These are phyloP conservation scores for Debaryomyces coudertii DNA, from an alignment of 1,139 yeast species.

Conservation along the genomic window DNA sequence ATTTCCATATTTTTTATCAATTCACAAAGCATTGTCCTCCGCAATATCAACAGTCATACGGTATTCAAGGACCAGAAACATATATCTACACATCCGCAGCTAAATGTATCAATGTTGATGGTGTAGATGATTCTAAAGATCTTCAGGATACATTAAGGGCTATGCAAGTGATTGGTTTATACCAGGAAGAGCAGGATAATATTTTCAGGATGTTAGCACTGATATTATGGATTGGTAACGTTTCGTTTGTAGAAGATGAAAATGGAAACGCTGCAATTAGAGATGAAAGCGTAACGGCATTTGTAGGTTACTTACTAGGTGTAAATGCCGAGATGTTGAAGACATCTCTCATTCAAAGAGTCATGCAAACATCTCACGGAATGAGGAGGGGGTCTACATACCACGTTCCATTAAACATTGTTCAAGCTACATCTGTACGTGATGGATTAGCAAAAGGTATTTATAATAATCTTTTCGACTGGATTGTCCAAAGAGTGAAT, in stretches of 20 bases:
- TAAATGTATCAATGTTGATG: conserved; percentile 82
- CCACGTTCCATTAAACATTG: conserved; percentile 88
- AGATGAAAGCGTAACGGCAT: conserved; percentile 87
- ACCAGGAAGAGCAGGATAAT: conserved; percentile 82
- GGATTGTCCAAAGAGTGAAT: conserved; percentile 97
- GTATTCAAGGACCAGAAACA: conserved; percentile 92
- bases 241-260: conserved; percentile 82
- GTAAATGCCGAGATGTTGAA: conserved; percentile 71
- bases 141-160: conserved; percentile 81
- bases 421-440: conserved; percentile 92
- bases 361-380: conserved; percentile 89
- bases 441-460: conserved; percentile 96
- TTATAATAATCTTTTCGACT: conserved; percentile 89
- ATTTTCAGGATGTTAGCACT: conserved; percentile 85
- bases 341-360: conserved; percentile 74
- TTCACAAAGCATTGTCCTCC: conserved; percentile 91
- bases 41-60: conserved; percentile 77
- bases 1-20: conserved; percentile 96
- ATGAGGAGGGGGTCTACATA: conserved; percentile 89
- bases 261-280: conserved; percentile 82
- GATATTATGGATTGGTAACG: conserved; percentile 92
- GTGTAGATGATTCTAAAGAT: conserved; percentile 81
- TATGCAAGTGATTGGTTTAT: conserved; percentile 84
- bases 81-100: conserved; percentile 88
- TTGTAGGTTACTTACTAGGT: conserved; percentile 88